These are phyloP conservation scores for Tolypocladium ovalisporum DNA, from an alignment of 2,329 filamentous ascomycete genomes.

Conservation along the genomic window DNA sequence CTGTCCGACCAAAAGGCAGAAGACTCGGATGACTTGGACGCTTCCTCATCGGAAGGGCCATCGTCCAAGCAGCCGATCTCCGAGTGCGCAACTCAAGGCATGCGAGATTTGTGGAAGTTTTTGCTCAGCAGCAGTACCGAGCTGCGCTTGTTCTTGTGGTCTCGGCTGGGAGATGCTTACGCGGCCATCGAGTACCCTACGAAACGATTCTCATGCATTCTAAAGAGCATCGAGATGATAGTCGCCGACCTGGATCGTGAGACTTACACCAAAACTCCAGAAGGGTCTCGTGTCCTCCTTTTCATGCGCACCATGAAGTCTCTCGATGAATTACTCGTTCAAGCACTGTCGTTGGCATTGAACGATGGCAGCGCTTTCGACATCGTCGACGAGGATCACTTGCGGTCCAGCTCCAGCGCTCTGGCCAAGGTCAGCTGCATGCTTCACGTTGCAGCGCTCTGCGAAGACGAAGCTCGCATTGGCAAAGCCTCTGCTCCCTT, in stretches of 20 bases:
- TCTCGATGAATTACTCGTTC: conserved; percentile 64
- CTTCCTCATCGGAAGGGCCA: conserved; percentile 2
- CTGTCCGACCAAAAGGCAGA: conserved; percentile 14
- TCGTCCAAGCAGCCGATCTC: conserved; percentile 28
- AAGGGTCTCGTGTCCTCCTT: conserved; percentile 55
- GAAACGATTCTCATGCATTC: conserved; percentile 77
- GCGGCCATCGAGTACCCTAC: conserved; percentile 72
- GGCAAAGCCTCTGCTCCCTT: conserved; percentile 55
- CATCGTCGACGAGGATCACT: conserved; percentile 70
- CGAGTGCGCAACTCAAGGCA: conserved; percentile 42
- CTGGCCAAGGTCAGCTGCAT: conserved; percentile 62
- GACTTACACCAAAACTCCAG: conserved; percentile 46
- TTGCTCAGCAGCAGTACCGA: conserved; percentile 72
- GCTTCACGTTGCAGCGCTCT: conserved; percentile 68
- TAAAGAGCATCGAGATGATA: conserved; percentile 79
- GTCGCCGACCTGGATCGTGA: conserved; percentile 52
- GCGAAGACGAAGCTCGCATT: conserved; percentile 76
- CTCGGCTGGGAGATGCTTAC: conserved; percentile 82
- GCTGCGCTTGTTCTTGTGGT: conserved; percentile 80
- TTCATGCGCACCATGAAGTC: conserved; percentile 70
- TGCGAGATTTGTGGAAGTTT: conserved; percentile 77
- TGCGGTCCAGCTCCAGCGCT: conserved; percentile 61
- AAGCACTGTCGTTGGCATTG: conserved; percentile 57
- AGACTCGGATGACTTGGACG: conserved; percentile 6
- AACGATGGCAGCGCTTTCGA: conserved; percentile 65